Percentiles rank a stretch among this genome's conserved stretches.
Evolutionary conservation across 2,329 filamentous ascomycete species (phyloP).

Genomic region (Pezicula radicicola): DNA sequence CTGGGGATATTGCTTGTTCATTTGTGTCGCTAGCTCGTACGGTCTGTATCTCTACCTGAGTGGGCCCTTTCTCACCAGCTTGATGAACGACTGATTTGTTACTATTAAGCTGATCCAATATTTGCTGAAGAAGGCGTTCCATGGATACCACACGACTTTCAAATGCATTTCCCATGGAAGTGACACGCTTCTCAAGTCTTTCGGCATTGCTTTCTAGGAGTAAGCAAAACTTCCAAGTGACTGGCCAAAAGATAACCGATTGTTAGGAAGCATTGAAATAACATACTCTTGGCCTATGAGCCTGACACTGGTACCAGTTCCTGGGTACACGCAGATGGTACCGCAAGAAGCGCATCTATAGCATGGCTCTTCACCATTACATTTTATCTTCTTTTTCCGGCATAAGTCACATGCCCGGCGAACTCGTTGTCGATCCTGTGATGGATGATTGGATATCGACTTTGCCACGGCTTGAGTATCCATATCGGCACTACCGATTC

Average conservation of each 20-base stretch:
- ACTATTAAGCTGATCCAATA: neutral
- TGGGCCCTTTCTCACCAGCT: too few species aligned
- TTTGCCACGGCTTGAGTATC: too few species aligned
- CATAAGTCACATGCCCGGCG: neutral
- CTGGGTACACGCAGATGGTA: conserved; percentile 24
- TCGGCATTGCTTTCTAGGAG: neutral
- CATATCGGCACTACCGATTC: too few species aligned
- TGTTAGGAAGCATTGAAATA: too few species aligned
- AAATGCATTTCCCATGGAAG: neutral
- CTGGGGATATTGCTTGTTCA: too few species aligned
- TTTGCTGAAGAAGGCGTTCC: neutral
- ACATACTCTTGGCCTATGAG: neutral
- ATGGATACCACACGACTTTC: neutral
- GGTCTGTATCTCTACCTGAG: too few species aligned
- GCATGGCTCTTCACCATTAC: conserved; percentile 15
- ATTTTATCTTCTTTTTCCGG: neutral
- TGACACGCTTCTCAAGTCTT: neutral
- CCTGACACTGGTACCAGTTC: neutral
- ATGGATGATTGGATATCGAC: neutral
- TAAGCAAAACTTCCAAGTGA: too few species aligned
- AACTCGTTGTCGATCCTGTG: neutral
- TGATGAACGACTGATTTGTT: neutral
- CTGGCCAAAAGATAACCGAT: too few species aligned
- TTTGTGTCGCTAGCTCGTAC: too few species aligned
- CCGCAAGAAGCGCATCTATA: conserved; percentile 25